Percentiles rank a stretch among this genome's conserved stretches.
These are phyloP conservation scores for Coccomyxa sp. DNA, from an alignment of 139 green algal genomes.

Conservation along the genomic window DNA sequence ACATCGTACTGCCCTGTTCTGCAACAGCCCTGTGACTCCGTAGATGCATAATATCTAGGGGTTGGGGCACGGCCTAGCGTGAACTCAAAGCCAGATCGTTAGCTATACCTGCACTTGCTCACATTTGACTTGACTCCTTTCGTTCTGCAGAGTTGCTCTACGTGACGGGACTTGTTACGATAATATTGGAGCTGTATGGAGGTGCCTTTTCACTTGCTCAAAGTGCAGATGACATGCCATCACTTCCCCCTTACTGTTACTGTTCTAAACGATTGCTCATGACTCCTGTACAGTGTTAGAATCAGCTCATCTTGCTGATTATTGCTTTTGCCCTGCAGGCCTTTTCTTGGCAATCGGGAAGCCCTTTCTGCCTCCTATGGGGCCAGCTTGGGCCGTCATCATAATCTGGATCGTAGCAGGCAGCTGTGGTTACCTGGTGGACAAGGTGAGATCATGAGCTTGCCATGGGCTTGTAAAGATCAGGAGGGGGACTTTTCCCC, in stretches of 20 bases:
- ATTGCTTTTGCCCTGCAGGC: conserved; percentile 8
- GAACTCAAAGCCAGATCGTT: no score
- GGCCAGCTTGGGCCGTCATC: conserved; percentile 18
- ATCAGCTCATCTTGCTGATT: neutral
- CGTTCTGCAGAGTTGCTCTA: neutral
- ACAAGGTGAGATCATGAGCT: conserved; percentile 1
- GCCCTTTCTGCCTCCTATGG: conserved; percentile 16
- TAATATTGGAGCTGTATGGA: neutral
- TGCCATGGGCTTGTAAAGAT: neutral
- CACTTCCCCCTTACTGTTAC: neutral
- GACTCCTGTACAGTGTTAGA: neutral
- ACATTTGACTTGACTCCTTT: neutral
- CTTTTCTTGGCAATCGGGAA: conserved; percentile 23
- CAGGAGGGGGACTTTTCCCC: no score
- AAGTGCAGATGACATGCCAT: neutral
- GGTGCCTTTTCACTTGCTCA: neutral
- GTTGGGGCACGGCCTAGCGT: no score
- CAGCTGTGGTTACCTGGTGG: neutral
- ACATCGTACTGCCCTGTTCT: no score
- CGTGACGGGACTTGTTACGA: neutral
- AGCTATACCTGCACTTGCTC: no score
- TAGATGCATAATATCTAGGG: no score
- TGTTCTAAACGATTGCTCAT: neutral
- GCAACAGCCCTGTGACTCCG: no score
- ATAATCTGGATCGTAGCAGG: conserved; percentile 13